phyloP scores from a whole-genome alignment of 805 yeast genomes.

The Wickerhamiella sorbophila region DNA sequence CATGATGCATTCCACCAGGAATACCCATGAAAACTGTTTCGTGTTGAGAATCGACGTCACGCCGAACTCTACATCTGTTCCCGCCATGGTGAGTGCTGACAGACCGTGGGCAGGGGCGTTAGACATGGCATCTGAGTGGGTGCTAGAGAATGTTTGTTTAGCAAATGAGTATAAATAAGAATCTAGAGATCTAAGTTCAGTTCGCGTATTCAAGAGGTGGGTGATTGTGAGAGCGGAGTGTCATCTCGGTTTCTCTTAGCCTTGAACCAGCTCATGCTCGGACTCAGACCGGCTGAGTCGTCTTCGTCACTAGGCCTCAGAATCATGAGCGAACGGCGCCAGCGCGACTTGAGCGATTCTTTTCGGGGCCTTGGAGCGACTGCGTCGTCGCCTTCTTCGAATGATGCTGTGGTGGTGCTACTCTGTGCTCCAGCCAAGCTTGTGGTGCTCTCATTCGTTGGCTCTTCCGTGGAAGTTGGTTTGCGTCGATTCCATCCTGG shows the following conservation, averaged over 20 bases:
- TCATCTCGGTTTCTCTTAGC: neutral
- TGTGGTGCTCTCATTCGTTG: neutral
- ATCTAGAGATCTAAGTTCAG: no score
- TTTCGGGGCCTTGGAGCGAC: conserved; percentile 4
- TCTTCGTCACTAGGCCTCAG: conserved; percentile 7
- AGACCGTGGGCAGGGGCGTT: no score
- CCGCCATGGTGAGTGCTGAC: conserved; percentile 6
- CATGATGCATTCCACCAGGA: conserved; percentile 70
- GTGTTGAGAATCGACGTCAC: conserved; percentile 19
- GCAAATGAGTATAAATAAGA: neutral
- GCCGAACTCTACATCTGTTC: conserved; percentile 11
- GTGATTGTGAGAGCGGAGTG: no score
- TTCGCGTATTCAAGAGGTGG: no score
- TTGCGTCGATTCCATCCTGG: neutral
- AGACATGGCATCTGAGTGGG: no score
- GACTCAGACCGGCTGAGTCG: neutral
- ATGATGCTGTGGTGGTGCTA: conserved; percentile 1
- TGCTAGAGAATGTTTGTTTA: no score
- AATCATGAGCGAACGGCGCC: conserved; percentile 15
- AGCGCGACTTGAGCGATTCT: conserved; percentile 13
- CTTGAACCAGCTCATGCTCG: neutral
- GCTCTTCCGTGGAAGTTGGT: neutral
- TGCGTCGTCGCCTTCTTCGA: neutral
- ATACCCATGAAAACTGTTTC: conserved; percentile 46
- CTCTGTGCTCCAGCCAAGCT: neutral